phyloP scores from a whole-genome alignment of 176 grass and related monocot species.

The Elaeis guineensis region DNA sequence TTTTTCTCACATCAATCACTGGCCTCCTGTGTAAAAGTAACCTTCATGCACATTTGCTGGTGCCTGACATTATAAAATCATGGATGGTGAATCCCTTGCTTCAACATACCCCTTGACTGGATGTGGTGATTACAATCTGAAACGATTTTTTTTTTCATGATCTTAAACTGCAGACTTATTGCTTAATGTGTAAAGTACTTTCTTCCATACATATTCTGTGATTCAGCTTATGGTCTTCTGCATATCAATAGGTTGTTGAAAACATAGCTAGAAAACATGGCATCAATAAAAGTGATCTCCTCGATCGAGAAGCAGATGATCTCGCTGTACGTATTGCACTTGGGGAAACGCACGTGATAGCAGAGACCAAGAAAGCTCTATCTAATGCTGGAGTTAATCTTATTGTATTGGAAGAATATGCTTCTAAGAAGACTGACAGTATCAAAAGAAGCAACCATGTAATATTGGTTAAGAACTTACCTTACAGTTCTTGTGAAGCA shows the following conservation, averaged over 20 bases:
- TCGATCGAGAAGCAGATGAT: constrained; percentile 82
- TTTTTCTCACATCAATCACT: too few relatives aligned
- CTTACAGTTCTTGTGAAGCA: constrained; percentile 66
- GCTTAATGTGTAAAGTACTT: too few relatives aligned
- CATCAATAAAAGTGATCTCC: constrained; percentile 74
- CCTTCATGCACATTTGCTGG: too few relatives aligned
- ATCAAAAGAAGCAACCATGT: constrained; percentile 89
- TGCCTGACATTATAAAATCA: too few relatives aligned
- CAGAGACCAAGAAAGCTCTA: constrained; percentile 83
- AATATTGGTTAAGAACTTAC: constrained; percentile 91
- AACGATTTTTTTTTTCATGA: too few relatives aligned
- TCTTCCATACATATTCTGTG: too few relatives aligned
- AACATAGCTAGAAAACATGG: constrained; percentile 92
- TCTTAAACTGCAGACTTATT: too few relatives aligned
- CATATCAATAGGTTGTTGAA: constrained; percentile 53
- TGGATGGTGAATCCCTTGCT: too few relatives aligned
- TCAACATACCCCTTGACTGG: too few relatives aligned
- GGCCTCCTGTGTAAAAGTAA: too few relatives aligned
- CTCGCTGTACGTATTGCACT: constrained; percentile 79
- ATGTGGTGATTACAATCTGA: too few relatives aligned
- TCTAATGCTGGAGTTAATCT: constrained; percentile 76
- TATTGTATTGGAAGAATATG: constrained; percentile 66
- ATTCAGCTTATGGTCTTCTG: too few relatives aligned
- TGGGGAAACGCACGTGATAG: constrained; percentile 73
- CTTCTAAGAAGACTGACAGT: constrained; percentile 63